A percentile compares a stretch with the other conserved stretches of the same genome.
Evolutionary conservation across 2,329 filamentous ascomycete species (phyloP).

Genomic region (Sporothrix dimorphospora): DNA sequence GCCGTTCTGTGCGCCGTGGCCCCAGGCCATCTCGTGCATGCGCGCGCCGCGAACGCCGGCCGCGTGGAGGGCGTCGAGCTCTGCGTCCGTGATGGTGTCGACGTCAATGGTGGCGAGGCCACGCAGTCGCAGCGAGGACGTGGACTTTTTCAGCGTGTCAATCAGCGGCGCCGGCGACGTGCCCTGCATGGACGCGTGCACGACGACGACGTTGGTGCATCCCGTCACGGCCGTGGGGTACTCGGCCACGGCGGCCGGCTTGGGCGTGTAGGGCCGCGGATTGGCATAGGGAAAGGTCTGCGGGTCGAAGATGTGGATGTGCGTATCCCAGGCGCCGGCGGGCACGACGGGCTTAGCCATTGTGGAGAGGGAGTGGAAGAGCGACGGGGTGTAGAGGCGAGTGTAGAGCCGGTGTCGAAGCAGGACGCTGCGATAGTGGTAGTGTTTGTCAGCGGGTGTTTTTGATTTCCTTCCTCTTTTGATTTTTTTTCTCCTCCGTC

Average conservation of each 20-base stretch:
- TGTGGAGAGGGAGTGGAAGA: neutral
- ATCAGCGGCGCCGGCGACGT: conserved; percentile 35
- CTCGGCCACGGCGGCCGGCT: conserved; percentile 34
- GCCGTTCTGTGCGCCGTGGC: conserved; percentile 32
- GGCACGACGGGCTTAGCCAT: conserved; percentile 18
- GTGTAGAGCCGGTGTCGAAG: neutral
- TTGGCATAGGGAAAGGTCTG: conserved; percentile 28
- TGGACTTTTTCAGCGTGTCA: conserved; percentile 31
- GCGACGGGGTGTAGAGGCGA: too few relatives aligned
- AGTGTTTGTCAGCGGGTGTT: neutral
- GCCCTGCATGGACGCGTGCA: conserved; percentile 37
- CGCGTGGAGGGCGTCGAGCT: conserved; percentile 35
- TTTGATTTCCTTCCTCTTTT: neutral
- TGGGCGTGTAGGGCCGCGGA: conserved; percentile 36
- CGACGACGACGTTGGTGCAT: conserved; percentile 36
- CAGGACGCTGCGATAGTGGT: too few relatives aligned
- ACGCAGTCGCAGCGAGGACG: conserved; percentile 2
- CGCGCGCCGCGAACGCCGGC: conserved; percentile 36
- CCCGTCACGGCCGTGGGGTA: conserved; percentile 34
- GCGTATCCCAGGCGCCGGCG: conserved; percentile 24
- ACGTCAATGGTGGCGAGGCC: conserved; percentile 30
- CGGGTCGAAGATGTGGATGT: conserved; percentile 28
- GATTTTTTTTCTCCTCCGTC: neutral
- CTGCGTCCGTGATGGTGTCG: conserved; percentile 30
- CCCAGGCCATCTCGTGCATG: conserved; percentile 36